Conservation (phyloP, 2,329 filamentous ascomycete species). For the Fusarium euwallaceae region DNA sequence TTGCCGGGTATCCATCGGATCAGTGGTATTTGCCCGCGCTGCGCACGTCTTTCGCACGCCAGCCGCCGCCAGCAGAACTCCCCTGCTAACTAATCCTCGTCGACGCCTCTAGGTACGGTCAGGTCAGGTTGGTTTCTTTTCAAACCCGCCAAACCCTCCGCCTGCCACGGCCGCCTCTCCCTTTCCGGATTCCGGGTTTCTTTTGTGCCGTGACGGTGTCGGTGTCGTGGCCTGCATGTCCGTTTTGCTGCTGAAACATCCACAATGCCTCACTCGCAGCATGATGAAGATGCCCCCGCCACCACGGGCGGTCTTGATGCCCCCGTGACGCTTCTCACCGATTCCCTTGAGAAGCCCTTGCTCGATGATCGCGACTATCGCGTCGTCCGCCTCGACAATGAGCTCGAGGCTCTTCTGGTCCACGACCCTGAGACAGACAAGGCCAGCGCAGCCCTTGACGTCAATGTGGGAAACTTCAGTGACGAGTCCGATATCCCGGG, state of each 20-base stretch:
- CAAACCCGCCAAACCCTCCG: constrained; percentile 21
- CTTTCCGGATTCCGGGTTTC: constrained; percentile 21
- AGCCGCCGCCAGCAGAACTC: constrained; percentile 20
- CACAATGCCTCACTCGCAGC: constrained; percentile 50
- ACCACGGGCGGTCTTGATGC: constrained; percentile 44
- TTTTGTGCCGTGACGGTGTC: constrained; percentile 31
- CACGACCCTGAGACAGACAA: constrained; percentile 97
- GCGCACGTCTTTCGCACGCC: constrained; percentile 16
- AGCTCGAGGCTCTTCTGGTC: constrained; percentile 91
- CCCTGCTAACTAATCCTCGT: constrained; percentile 31
- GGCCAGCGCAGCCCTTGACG: constrained; percentile 95
- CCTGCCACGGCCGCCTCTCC: constrained; percentile 28
- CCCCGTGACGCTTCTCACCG: constrained; percentile 69
- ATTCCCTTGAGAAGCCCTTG: constrained; percentile 83
- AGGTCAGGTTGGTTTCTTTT: constrained; percentile 2
- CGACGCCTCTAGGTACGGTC: constrained; percentile 11
- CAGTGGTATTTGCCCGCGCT: constrained; percentile 5
- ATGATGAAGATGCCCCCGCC: constrained; percentile 39
- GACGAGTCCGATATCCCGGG: constrained; percentile 92
- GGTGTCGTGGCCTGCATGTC: constrained; percentile 27
- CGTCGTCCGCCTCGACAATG: constrained; percentile 86
- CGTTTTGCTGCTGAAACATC: constrained; percentile 21
- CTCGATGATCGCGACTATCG: constrained; percentile 90
- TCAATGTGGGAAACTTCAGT: constrained; percentile 96
- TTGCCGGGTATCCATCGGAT: constrained; percentile 11